phyloP scores from a whole-genome alignment of 139 green algal genomes.

The Klebsormidium nitens region DNA sequence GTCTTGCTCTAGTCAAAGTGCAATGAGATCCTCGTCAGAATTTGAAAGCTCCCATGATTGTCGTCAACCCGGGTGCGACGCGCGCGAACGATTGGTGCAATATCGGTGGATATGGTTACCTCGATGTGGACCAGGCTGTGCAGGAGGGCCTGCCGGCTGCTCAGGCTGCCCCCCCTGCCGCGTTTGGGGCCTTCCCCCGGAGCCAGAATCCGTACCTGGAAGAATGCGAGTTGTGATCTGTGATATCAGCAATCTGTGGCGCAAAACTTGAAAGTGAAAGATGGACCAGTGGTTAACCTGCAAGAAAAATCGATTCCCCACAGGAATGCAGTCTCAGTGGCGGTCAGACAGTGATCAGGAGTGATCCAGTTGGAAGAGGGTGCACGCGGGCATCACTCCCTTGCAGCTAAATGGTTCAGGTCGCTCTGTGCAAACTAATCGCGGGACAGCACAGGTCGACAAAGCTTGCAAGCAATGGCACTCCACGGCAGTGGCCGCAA shows the following conservation, averaged over 20 bases:
- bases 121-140: conserved; percentile 46
- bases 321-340: background rate
- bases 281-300: background rate
- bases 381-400: too few relatives aligned
- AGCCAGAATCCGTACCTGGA: conserved; percentile 28
- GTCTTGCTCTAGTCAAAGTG: too few relatives aligned
- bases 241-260: background rate
- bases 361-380: background rate
- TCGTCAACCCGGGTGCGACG: too few relatives aligned
- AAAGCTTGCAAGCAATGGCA: background rate
- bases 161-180: conserved; percentile 29
- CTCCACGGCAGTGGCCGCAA: conserved; percentile 5
- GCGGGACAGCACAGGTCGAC: background rate
- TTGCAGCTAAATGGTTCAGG: too few relatives aligned
- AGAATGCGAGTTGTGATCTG: background rate
- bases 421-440: too few relatives aligned
- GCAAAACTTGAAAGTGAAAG: background rate
- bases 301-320: background rate
- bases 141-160: conserved; percentile 29
- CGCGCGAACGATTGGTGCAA: too few relatives aligned
- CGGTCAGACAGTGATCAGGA: background rate
- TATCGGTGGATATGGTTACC: too few relatives aligned
- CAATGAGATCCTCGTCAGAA: too few relatives aligned
- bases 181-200: conserved; percentile 9
- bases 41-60: too few relatives aligned